Conservation (phyloP, 2,329 filamentous ascomycete genomes). For the Colletotrichum camelliae region DNA sequence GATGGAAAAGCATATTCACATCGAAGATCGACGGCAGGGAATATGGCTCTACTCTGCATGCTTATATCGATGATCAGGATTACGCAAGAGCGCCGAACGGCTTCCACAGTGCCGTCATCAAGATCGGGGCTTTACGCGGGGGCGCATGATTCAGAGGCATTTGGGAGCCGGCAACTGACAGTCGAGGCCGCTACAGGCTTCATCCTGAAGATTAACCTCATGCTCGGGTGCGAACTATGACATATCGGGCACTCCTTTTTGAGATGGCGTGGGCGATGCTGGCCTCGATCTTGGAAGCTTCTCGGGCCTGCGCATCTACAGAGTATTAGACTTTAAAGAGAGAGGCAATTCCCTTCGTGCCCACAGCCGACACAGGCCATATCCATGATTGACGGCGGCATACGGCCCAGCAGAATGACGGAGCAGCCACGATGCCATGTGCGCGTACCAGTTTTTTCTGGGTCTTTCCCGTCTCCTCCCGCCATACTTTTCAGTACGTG, state of each 20-base stretch:
- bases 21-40: constrained; percentile 16
- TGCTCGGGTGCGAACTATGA: not conserved
- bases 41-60: not conserved
- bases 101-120: not conserved
- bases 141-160: not conserved
- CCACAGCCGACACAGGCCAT: not conserved
- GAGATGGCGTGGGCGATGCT: not conserved
- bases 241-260: not conserved
- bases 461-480: not conserved
- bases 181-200: not conserved
- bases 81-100: not conserved
- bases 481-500: not conserved
- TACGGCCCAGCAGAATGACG: not conserved
- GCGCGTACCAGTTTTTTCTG: constrained; percentile 6
- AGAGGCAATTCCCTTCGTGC: not conserved
- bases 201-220: not conserved
- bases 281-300: not conserved
- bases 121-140: not conserved
- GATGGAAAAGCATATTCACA: not conserved
- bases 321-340: not conserved
- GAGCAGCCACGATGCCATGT: constrained; percentile 9
- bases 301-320: not conserved
- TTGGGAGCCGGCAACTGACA: not conserved
- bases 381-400: not conserved
- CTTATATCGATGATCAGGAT: not conserved